Conservation (phyloP, 163 green algal genomes). For the Picocystis sp. region DNA sequence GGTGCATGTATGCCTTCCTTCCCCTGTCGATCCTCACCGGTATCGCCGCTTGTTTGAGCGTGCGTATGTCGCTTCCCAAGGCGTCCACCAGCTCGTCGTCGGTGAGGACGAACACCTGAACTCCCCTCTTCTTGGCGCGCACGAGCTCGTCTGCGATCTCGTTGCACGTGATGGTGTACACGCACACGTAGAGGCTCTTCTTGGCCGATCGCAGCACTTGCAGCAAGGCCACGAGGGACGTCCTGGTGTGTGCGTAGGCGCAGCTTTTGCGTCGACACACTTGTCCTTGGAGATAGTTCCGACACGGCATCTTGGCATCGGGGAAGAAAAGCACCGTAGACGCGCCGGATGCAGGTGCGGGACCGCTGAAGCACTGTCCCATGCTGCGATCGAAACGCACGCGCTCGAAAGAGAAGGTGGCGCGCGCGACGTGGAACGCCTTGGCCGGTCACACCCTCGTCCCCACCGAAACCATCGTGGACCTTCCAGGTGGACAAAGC, state of each 20-base stretch:
- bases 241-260: conserved; percentile 3
- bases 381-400: too few species aligned
- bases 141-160: conserved; percentile 20
- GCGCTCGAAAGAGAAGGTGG: too few species aligned
- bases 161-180: conserved; percentile 30
- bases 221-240: conserved; percentile 7
- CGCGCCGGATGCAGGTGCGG: too few species aligned
- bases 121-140: conserved; percentile 17
- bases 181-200: conserved; percentile 11
- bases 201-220: conserved; percentile 1
- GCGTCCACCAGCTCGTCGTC: conserved; percentile 31
- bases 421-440: too few species aligned
- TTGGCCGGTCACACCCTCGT: too few species aligned
- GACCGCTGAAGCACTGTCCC: too few species aligned
- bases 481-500: too few species aligned
- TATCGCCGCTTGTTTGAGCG: conserved; percentile 11
- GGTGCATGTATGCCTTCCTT: conserved; percentile 18
- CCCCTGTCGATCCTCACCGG: conserved; percentile 6
- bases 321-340: too few species aligned
- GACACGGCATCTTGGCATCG: too few species aligned
- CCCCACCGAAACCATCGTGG: too few species aligned
- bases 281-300: too few species aligned
- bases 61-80: conserved; percentile 25
- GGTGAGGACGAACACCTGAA: conserved; percentile 30
- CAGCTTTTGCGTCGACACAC: conserved; percentile 2